Evolutionary conservation across 495 filamentous ascomycete species (phyloP), one percentile per base, ranked within the genome.

Genomic region (Copromyces sp.): DNA sequence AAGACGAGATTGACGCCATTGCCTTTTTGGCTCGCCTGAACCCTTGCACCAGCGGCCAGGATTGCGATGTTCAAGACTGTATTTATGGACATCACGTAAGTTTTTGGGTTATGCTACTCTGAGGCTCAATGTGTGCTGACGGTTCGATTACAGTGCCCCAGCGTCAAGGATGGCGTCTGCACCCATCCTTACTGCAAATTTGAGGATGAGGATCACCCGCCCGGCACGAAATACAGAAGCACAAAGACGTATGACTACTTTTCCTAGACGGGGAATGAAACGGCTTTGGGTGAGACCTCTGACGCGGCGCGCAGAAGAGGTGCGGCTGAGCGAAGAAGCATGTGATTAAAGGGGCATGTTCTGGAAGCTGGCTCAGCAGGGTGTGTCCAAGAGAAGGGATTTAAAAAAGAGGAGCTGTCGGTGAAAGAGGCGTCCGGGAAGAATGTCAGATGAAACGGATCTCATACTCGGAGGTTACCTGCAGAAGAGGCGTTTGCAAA

Each of bases 51-150:
- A 89, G 88, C 75, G 92, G 92, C 4, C 86, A 90, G 75, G 87
- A 89, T 20, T 97, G 94, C 78, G 89, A 91, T 41, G 89, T 90
- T 53, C 82, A 88, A 0, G 89, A 92, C 70, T 97, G 94, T 81
- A 94, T 94, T 68, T 96, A 95, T 76, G 93, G 94, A 17, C 94
- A 97, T 78, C 84, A 87, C 70, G 84, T 85, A 70, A 77, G 82
- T 81, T 16, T 39, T 68, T 38, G 4, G 4, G 42, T 69, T 3
- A 24, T 29, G 5, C 24, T 45, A 2, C 3, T 37, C 20, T 7
- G 1, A 70, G 65, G 73, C 32, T 65, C 20, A 47, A 69, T 11
- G 32, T 7, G 5, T 35, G 39, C 32, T 69, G 16, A 68, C 53
- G 39, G 1, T 4, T 0, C 20, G 16, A 47, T 11, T 8, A 44